Conservation (phyloP, 306 rosid genomes). For the Morella rubra region DNA sequence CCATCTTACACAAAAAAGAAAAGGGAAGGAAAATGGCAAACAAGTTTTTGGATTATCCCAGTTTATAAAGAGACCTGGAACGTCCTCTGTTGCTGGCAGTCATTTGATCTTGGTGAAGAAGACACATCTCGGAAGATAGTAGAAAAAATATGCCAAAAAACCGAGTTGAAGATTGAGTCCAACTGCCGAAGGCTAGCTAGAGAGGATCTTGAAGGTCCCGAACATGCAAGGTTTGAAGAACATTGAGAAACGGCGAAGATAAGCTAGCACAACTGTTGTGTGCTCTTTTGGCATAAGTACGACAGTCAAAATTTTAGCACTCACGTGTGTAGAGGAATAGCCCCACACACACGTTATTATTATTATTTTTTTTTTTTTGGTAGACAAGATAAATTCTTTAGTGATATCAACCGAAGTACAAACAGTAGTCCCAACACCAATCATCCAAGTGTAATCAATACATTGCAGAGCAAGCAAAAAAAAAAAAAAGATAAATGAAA, state of each 20-base stretch:
- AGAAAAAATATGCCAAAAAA: conserved; percentile 51
- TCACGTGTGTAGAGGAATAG: too few species aligned
- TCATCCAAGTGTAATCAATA: too few species aligned
- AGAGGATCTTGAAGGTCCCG: conserved; percentile 49
- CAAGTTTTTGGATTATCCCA: neutral
- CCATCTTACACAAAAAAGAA: too few species aligned
- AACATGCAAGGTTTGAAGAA: conserved; percentile 54
- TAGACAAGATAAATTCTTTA: too few species aligned
- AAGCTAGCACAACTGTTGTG: conserved; percentile 51
- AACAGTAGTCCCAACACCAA: too few species aligned
- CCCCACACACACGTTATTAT: too few species aligned
- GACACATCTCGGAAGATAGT: conserved; percentile 49
- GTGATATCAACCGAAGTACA: too few species aligned
- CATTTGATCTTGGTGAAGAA: conserved; percentile 36
- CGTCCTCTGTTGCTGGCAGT: conserved; percentile 32
- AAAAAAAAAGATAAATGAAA: too few species aligned
- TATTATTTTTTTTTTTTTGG: too few species aligned
- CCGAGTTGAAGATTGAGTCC: conserved; percentile 21
- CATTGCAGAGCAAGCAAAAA: too few species aligned
- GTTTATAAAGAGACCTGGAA: neutral
- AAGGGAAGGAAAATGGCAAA: neutral
- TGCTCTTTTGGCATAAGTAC: conserved; percentile 50
- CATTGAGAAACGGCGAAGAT: conserved; percentile 52
- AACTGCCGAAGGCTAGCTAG: conserved; percentile 37
- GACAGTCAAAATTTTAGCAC: too few species aligned